Conservation (phyloP, 225 moss, liverwort and hornwort species). For the Marchantia polymorpha region DNA sequence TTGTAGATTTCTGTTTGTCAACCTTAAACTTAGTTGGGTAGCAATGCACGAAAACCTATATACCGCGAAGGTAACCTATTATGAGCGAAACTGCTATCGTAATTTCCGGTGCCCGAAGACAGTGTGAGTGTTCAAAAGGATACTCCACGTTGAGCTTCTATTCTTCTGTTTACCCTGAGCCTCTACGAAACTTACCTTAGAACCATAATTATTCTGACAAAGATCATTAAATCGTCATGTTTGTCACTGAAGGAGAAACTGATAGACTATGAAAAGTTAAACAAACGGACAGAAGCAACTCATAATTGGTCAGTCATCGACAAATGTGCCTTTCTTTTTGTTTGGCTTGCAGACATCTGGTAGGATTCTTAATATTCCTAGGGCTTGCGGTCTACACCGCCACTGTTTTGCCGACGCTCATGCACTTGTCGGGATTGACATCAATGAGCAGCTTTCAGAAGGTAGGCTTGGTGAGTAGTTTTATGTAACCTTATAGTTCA, state of each 20-base stretch:
- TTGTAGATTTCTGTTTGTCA: background rate
- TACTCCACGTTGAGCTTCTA: too few relatives aligned
- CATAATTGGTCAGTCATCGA: too few relatives aligned
- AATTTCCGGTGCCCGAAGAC: background rate
- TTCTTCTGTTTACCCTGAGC: too few relatives aligned
- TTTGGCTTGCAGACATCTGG: constrained; percentile 63
- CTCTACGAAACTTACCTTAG: too few relatives aligned
- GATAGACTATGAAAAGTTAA: too few relatives aligned
- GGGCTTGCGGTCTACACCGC: constrained; percentile 71
- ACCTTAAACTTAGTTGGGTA: background rate
- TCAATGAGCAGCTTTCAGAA: constrained; percentile 34
- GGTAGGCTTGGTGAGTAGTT: constrained; percentile 40
- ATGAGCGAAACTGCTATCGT: background rate
- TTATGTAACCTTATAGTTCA: background rate
- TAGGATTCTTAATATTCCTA: constrained; percentile 78
- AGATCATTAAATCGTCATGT: too few relatives aligned
- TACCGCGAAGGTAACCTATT: background rate
- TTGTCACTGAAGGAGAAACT: too few relatives aligned
- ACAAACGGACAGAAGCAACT: too few relatives aligned
- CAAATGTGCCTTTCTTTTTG: background rate
- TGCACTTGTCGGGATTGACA: constrained; percentile 49
- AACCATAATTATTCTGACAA: too few relatives aligned
- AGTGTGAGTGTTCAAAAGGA: too few relatives aligned
- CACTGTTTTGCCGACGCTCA: constrained; percentile 49
- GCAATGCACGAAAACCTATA: background rate